Conservation (phyloP, 139 green algal genomes). For the Tetradesmus obliquus region DNA sequence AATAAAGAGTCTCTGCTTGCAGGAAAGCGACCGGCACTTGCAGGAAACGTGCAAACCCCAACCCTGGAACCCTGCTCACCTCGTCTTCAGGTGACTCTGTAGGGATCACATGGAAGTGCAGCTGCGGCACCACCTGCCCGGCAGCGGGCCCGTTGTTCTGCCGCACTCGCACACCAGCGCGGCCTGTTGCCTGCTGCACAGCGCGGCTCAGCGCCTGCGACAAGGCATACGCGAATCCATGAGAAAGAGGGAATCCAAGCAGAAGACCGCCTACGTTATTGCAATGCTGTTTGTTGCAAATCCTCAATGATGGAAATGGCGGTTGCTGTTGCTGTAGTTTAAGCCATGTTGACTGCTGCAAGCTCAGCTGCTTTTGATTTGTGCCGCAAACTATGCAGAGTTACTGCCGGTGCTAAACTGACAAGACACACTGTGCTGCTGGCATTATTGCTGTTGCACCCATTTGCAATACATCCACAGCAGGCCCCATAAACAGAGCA, state of each 20-base stretch:
- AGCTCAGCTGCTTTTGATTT: neutral
- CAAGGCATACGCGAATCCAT: no score
- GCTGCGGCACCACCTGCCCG: conserved; percentile 63
- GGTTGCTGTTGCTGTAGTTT: neutral
- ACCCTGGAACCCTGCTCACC: neutral
- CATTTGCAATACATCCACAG: no score
- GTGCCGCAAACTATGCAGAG: neutral
- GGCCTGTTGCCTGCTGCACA: conserved; percentile 53
- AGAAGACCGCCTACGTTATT: no score
- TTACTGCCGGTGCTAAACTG: neutral
- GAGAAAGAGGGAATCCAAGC: no score
- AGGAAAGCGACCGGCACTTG: no score
- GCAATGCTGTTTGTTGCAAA: no score
- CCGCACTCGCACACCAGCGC: conserved; percentile 43
- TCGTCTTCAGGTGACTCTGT: conserved; percentile 35
- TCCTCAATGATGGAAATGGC: neutral
- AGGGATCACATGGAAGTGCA: conserved; percentile 69
- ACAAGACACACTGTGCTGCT: no score
- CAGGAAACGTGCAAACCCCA: neutral
- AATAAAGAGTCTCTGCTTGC: neutral
- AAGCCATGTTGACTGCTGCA: no score
- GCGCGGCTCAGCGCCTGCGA: conserved; percentile 41
- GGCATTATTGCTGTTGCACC: no score
- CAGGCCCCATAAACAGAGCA: no score
- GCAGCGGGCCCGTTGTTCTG: conserved; percentile 57